These are phyloP conservation scores for Haematococcus lacustris DNA, from an alignment of 139 green algal species.

Conservation along the genomic window DNA sequence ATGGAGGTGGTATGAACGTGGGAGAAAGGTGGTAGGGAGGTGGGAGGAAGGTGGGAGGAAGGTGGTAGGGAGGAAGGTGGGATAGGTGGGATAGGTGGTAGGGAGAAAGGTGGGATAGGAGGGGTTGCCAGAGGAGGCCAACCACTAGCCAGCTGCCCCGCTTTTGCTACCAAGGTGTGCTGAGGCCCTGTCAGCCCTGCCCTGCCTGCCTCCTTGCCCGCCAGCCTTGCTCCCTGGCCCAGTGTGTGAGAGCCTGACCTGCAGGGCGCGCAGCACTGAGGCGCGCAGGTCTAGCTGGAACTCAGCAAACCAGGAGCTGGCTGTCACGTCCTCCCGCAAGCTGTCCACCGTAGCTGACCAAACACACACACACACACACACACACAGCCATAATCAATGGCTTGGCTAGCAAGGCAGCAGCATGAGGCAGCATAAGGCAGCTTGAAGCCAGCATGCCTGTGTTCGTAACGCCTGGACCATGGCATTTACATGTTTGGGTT, in stretches of 20 bases:
- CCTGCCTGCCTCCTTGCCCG: not conserved
- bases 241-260: slow-evolving; percentile 10
- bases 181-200: not conserved
- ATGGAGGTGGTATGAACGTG: slow-evolving; percentile 1
- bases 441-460: not conserved
- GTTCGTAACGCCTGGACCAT: not conserved
- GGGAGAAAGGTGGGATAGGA: not conserved
- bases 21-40: not conserved
- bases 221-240: not conserved
- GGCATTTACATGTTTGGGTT: not conserved
- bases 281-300: slow-evolving; percentile 35
- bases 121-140: not conserved
- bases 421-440: not conserved
- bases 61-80: not conserved
- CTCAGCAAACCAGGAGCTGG: slow-evolving; percentile 44
- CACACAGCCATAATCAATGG: not conserved
- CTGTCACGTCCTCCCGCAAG: slow-evolving; percentile 39
- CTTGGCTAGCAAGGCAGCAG: not conserved
- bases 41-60: not conserved
- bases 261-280: slow-evolving; percentile 19
- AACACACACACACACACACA: slow-evolving; percentile 6
- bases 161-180: not conserved
- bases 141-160: not conserved
- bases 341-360: slow-evolving; percentile 28
- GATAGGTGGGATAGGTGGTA: not conserved